phyloP scores from a whole-genome alignment of 1,139 yeast species.

The Torulaspora pretoriensis region DNA sequence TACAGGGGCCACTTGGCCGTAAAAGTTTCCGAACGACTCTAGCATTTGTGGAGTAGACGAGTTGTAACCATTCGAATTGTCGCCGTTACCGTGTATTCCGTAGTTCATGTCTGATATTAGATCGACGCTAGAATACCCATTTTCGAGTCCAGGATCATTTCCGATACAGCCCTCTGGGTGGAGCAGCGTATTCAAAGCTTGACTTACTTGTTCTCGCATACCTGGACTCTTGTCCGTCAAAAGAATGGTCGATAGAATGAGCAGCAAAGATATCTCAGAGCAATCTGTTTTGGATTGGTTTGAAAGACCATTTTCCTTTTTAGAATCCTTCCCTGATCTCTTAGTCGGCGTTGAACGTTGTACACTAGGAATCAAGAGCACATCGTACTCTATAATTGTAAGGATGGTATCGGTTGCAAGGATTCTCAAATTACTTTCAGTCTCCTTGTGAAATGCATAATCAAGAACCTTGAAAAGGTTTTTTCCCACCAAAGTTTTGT shows the following conservation, averaged over 20 bases:
- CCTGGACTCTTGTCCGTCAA: conserved; percentile 66
- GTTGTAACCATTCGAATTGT: conserved; percentile 1
- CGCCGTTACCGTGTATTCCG: conserved; percentile 6
- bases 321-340: not conserved
- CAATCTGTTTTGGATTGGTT: conserved; percentile 9
- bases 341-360: conserved; percentile 6
- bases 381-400: conserved; percentile 80
- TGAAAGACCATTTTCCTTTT: conserved; percentile 20
- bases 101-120: conserved; percentile 11
- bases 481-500: conserved; percentile 54
- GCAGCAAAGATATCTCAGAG: conserved; percentile 55
- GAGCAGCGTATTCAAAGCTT: conserved; percentile 69
- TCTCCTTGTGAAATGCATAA: conserved; percentile 64
- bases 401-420: conserved; percentile 81
- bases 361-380: conserved; percentile 52
- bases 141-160: conserved; percentile 16
- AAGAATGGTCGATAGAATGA: conserved; percentile 58
- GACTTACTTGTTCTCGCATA: conserved; percentile 74
- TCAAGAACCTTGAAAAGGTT: conserved; percentile 70
- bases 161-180: conserved; percentile 49
- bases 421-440: conserved; percentile 49
- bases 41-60: conserved; percentile 38
- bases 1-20: conserved; percentile 54
- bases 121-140: conserved; percentile 15
- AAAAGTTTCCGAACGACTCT: conserved; percentile 58